Percentiles rank a stretch among this genome's conserved stretches.
Evolutionary conservation across 2,329 filamentous ascomycete genomes (phyloP).

Genomic region (Clarireedia sp.): DNA sequence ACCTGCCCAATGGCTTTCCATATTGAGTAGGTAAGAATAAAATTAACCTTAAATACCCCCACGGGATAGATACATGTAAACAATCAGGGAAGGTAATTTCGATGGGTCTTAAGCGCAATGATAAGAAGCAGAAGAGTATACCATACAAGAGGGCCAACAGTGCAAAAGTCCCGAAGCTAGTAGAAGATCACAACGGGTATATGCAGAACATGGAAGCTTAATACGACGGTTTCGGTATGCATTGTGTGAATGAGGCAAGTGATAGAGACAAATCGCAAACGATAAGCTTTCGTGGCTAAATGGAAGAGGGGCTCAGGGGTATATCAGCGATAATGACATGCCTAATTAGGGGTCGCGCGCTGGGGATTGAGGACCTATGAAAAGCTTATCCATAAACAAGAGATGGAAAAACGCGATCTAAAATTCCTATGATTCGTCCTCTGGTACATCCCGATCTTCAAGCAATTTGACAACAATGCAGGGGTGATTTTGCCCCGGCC

Average conservation of each 20-base stretch:
- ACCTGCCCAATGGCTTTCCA: background rate
- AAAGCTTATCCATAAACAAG: too few species aligned
- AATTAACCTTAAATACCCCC: background rate
- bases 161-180: conserved; percentile 5
- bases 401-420: too few species aligned
- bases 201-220: background rate
- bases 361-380: background rate
- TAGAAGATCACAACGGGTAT: background rate
- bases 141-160: background rate
- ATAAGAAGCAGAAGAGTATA: conserved; percentile 1
- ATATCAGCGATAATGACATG: background rate
- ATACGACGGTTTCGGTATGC: background rate
- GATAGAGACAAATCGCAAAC: background rate
- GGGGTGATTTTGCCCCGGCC: too few species aligned
- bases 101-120: background rate
- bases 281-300: conserved; percentile 6
- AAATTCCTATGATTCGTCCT: too few species aligned
- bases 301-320: background rate
- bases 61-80: background rate
- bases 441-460: too few species aligned
- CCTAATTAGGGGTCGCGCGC: background rate
- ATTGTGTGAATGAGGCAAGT: conserved; percentile 2
- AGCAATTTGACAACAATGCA: too few species aligned
- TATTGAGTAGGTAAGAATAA: background rate
- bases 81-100: conserved; percentile 4